Evolutionary conservation across 768 basidiomycete species (phyloP).

Genomic region (Megacollybia marginata): DNA sequence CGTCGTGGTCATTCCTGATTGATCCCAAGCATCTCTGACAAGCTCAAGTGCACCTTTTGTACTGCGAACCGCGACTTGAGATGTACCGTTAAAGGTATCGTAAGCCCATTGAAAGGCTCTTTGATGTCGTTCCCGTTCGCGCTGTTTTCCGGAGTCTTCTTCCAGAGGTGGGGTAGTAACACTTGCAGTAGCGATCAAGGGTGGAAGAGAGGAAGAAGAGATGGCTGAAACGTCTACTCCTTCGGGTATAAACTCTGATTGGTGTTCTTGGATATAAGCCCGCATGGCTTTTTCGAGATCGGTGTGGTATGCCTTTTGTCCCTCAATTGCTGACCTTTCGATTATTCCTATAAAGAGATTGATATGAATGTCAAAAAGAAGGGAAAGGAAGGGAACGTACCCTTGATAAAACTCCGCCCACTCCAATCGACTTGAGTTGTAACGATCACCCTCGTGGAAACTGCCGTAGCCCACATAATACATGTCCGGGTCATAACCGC

Average conservation of each 20-base stretch:
- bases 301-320: slow-evolving; percentile 79
- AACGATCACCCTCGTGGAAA: slow-evolving; percentile 73
- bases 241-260: slow-evolving; percentile 82
- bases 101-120: slow-evolving; percentile 83
- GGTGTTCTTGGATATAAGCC: slow-evolving; percentile 82
- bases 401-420: slow-evolving; percentile 93
- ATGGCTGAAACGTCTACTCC: slow-evolving; percentile 58
- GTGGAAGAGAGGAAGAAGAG: slow-evolving; percentile 16
- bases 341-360: slow-evolving; percentile 64
- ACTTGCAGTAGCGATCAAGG: not conserved
- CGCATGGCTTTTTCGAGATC: slow-evolving; percentile 85
- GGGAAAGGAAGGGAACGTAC: slow-evolving; percentile 31
- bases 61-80: slow-evolving; percentile 62
- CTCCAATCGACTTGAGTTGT: slow-evolving; percentile 95
- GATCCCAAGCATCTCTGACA: slow-evolving; percentile 72
- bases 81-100: slow-evolving; percentile 77
- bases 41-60: slow-evolving; percentile 71
- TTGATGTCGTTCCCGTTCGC: slow-evolving; percentile 61
- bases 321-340: slow-evolving; percentile 84
- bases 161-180: slow-evolving; percentile 25
- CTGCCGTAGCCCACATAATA: slow-evolving; percentile 84
- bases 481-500: slow-evolving; percentile 92
- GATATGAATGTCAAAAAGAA: slow-evolving; percentile 1
- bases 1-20: slow-evolving; percentile 63
- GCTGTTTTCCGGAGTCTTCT: slow-evolving; percentile 32